Evolutionary conservation across 139 green algal genomes (phyloP).

Genomic region (Tetradesmus lagerheimii): DNA sequence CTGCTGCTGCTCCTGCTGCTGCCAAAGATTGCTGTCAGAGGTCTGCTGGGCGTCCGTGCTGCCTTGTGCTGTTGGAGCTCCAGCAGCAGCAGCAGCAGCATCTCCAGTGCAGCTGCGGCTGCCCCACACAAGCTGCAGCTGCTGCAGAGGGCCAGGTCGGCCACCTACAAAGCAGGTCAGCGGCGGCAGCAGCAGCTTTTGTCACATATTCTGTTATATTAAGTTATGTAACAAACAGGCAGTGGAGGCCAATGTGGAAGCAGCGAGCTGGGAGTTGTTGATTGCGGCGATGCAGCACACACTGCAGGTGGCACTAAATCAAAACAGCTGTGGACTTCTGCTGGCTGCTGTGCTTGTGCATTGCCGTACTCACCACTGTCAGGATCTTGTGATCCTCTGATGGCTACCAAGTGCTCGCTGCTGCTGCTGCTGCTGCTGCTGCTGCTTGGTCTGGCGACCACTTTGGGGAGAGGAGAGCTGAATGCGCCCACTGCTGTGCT

Average conservation of each 20-base stretch:
- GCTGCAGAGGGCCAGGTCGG: neutral
- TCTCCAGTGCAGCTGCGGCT: neutral
- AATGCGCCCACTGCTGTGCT: neutral
- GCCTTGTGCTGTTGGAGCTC: neutral
- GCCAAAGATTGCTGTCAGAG: neutral
- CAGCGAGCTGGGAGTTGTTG: too few relatives aligned
- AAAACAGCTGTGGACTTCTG: too few relatives aligned
- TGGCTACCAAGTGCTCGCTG: neutral
- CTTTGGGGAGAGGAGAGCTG: neutral
- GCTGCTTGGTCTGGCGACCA: neutral
- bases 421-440: neutral
- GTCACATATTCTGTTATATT: too few relatives aligned
- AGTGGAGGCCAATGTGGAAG: too few relatives aligned
- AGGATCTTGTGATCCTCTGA: neutral
- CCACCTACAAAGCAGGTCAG: neutral
- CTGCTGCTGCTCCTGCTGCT: neutral
- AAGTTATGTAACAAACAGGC: too few relatives aligned
- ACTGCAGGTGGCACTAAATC: too few relatives aligned
- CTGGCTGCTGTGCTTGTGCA: neutral
- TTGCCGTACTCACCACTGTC: neutral
- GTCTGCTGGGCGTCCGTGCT: neutral
- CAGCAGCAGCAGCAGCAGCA: neutral
- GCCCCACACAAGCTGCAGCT: slow-evolving; percentile 20
- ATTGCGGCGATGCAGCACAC: too few relatives aligned
- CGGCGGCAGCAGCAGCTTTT: neutral